Conservation (phyloP, 1,284 basidiomycete genomes). For the Entoloma clypeatum region DNA sequence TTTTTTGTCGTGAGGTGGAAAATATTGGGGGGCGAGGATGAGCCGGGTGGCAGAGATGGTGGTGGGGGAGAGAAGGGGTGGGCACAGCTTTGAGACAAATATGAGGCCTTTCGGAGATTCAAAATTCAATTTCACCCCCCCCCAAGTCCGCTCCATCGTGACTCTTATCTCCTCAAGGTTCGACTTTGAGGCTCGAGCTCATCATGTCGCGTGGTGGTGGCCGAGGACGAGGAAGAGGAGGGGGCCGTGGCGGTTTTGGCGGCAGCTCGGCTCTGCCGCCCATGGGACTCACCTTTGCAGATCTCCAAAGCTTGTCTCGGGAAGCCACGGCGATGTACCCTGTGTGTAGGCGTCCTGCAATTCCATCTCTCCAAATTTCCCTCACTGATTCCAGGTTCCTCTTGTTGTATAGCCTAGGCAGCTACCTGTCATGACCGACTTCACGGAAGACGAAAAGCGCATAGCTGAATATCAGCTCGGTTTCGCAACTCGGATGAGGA, state of each 20-base stretch:
- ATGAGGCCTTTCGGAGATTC: slow-evolving; percentile 17
- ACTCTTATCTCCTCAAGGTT: slow-evolving; percentile 11
- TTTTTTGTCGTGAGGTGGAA: slow-evolving; percentile 8
- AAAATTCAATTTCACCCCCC: too few relatives aligned
- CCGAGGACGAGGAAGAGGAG: slow-evolving; percentile 55
- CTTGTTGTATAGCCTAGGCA: slow-evolving; percentile 25
- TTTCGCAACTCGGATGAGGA: slow-evolving; percentile 59
- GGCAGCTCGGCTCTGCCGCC: slow-evolving; percentile 53
- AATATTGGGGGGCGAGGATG: slow-evolving; percentile 5
- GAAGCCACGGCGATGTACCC: slow-evolving; percentile 76
- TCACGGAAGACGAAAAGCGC: slow-evolving; percentile 57
- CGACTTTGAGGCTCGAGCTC: slow-evolving; percentile 8
- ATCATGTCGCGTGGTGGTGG: slow-evolving; percentile 65
- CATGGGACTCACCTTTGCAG: slow-evolving; percentile 76
- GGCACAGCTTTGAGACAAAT: slow-evolving; percentile 19
- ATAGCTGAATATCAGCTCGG: slow-evolving; percentile 64
- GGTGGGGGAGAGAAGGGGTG: slow-evolving; percentile 18
- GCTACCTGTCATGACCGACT: slow-evolving; percentile 59
- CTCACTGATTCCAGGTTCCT: slow-evolving; percentile 15
- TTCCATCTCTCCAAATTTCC: not conserved
- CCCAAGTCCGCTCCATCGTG: slow-evolving; percentile 19
- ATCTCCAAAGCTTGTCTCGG: slow-evolving; percentile 68
- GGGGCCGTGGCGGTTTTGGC: slow-evolving; percentile 53
- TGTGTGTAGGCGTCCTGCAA: slow-evolving; percentile 43
- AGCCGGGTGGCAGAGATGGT: slow-evolving; percentile 2